Conservation (phyloP, 2,329 filamentous ascomycete species). For the Arachnopeziza araneosa region DNA sequence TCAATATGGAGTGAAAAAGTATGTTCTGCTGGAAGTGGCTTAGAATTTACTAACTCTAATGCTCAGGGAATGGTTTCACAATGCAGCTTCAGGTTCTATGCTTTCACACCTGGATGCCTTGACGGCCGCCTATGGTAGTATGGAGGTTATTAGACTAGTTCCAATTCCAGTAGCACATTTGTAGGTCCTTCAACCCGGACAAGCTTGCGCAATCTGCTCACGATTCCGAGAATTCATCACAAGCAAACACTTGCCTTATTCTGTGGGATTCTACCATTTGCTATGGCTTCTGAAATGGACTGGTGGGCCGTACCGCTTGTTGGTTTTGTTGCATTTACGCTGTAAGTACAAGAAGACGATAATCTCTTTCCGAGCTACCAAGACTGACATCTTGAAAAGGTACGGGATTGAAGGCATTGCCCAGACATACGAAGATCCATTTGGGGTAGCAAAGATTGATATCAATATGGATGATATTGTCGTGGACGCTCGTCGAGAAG, state of each 20-base stretch:
- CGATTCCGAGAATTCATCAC: constrained; percentile 47
- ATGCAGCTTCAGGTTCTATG: constrained; percentile 52
- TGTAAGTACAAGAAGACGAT: constrained; percentile 26
- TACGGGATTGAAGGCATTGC: constrained; percentile 55
- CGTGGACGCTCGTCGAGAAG: constrained; percentile 53
- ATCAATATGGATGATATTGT: constrained; percentile 64
- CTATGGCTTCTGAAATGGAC: constrained; percentile 55
- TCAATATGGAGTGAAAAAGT: constrained; percentile 44
- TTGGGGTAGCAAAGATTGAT: constrained; percentile 60
- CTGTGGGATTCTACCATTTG: constrained; percentile 55
- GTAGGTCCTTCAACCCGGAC: constrained; percentile 24
- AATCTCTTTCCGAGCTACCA: not conserved
- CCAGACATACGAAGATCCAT: constrained; percentile 56
- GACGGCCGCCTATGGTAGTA: constrained; percentile 52
- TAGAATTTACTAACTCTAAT: not conserved
- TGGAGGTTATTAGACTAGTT: constrained; percentile 62
- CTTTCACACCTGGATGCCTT: constrained; percentile 51
- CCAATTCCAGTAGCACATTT: constrained; percentile 59
- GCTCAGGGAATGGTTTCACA: constrained; percentile 50
- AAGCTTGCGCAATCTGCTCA: not conserved
- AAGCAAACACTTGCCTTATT: constrained; percentile 59
- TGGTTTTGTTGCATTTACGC: constrained; percentile 54
- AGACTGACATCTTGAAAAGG: constrained; percentile 5
- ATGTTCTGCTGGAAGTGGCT: not conserved
- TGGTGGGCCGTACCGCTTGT: constrained; percentile 58